Conservation (phyloP, 768 basidiomycete genomes). For the Coprinopsis cinerea region DNA sequence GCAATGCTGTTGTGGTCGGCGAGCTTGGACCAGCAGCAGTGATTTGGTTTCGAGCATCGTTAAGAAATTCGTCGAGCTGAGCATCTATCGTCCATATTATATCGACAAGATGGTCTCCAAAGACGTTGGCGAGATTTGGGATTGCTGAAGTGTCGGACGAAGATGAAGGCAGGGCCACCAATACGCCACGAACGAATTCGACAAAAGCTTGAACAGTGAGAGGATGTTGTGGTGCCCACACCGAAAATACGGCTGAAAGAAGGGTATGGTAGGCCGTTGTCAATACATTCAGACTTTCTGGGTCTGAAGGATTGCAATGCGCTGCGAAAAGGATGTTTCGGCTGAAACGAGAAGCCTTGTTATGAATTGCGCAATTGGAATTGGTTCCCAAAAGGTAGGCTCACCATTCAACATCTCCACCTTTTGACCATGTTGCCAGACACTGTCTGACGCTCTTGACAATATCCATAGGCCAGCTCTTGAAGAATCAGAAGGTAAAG, state of each 20-base stretch:
- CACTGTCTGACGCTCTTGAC: constrained; percentile 45
- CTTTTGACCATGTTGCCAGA: constrained; percentile 49
- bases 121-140: constrained; percentile 31
- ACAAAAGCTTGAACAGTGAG: constrained; percentile 49
- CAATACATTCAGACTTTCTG: constrained; percentile 47
- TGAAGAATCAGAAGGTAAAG: constrained; percentile 7
- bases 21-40: constrained; percentile 24
- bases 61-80: constrained; percentile 64
- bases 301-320: constrained; percentile 54
- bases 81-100: constrained; percentile 78
- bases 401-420: constrained; percentile 62
- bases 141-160: constrained; percentile 48
- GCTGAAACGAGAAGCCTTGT: constrained; percentile 36
- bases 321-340: constrained; percentile 54
- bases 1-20: constrained; percentile 15
- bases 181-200: constrained; percentile 58
- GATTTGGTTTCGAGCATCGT: constrained; percentile 45
- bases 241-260: constrained; percentile 49
- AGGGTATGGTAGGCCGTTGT: constrained; percentile 68
- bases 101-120: constrained; percentile 73
- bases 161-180: constrained; percentile 62
- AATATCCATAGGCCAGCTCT: constrained; percentile 52
- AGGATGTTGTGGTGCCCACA: constrained; percentile 44
- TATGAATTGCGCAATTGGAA: not conserved
- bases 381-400: constrained; percentile 11